Evolutionary conservation across 169 alveolate species (phyloP).

Genomic region (Plasmodium knowlesi): DNA sequence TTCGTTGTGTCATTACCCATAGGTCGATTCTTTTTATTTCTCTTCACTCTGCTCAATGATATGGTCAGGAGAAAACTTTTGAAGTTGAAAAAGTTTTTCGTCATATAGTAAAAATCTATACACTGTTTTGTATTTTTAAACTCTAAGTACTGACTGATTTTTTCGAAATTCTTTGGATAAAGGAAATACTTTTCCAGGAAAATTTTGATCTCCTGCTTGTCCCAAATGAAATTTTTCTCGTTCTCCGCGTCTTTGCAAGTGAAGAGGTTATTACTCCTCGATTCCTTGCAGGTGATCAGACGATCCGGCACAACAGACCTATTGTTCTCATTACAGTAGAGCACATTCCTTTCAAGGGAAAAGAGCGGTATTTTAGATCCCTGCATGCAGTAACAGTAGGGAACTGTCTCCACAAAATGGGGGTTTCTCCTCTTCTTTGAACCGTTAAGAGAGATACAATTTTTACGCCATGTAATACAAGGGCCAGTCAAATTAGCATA

Average conservation of each 20-base stretch:
- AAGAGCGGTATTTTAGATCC: conserved; percentile 31
- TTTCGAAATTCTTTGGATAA: conserved; percentile 91
- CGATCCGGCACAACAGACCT: background rate
- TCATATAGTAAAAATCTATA: conserved; percentile 82
- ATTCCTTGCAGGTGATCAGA: background rate
- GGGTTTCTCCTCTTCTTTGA: conserved; percentile 16
- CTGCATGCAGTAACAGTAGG: conserved; percentile 51
- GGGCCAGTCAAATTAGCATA: conserved; percentile 83
- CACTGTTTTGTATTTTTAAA: conserved; percentile 89
- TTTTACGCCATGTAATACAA: conserved; percentile 80
- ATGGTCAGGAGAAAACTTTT: conserved; percentile 25
- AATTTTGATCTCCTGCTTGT: conserved; percentile 83
- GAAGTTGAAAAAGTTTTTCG: conserved; percentile 57
- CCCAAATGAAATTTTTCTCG: conserved; percentile 86
- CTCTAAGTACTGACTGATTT: conserved; percentile 89
- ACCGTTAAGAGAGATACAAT: conserved; percentile 72
- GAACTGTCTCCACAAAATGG: conserved; percentile 8
- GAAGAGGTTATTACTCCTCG: conserved; percentile 11
- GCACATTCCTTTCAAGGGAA: conserved; percentile 53
- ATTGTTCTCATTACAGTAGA: conserved; percentile 29
- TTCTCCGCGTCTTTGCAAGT: conserved; percentile 66
- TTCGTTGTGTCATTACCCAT: conserved; percentile 22
- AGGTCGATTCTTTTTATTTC: conserved; percentile 10
- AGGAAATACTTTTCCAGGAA: conserved; percentile 88
- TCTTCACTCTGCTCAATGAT: conserved; percentile 36